Evolutionary conservation across 352 stramenopile genomes (phyloP), one percentile per base, ranked within the genome.

Genomic region (Globisporangium heterothallicum): DNA sequence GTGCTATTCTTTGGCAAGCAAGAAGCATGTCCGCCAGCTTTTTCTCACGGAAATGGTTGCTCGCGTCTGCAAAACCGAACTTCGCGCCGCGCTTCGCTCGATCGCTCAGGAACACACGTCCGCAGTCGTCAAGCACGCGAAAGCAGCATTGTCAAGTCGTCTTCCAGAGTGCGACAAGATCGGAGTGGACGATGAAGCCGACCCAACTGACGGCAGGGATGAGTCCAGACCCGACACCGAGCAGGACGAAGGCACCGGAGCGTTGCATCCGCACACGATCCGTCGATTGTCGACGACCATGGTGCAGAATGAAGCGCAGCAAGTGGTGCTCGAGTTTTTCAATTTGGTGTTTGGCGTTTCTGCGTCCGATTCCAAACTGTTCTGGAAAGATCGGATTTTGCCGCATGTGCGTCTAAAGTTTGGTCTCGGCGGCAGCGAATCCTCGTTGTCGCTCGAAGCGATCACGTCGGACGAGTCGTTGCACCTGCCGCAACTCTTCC

Each of bases 31-130:
- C 24, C 72, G 66, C 22, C 64, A 64, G 16, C 41, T 72, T 2
- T 67, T 91, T 22, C 45, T 86, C 6, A 59, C 58, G 0, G 77
- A 88, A 35, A 86, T 88, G 69, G 32, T 91, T 12, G 77, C 73
- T 22, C 67, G 79, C 16, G 69, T 71, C 0, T 76, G 69, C 59
- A 88, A 91, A 53, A 50, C 67, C 10, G 70, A 83, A n/a, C 43
- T 86, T 0, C 59, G 61, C 19, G 58, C 42, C 2, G 68, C 67
- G 21, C 49, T 86, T 0, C 64, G 72, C n/a, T 25, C 34, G 0
- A 50, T 79, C 26, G 57, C 74, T 7, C 46, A 48, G 3, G 57
- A 81, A 7, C n/a, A 32, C 13, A 49, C 44, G 18, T 40, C 44
- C 35, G 21, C 42, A 7, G 61, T 68, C 16, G 43, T 71, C n/a